Conservation (phyloP, 441 rosid species). For the Gossypium schwendimanii region DNA sequence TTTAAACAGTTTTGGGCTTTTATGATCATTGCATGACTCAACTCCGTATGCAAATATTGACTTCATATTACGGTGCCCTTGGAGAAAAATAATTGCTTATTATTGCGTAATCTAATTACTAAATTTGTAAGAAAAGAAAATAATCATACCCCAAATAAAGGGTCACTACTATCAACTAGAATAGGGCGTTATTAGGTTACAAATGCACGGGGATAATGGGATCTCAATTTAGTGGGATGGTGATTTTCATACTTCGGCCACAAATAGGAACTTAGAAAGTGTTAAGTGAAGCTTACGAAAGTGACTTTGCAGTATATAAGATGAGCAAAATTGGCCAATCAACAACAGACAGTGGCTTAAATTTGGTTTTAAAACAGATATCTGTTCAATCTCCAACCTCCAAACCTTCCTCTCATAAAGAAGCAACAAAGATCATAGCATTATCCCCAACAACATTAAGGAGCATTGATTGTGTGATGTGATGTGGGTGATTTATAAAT, state of each 20-base stretch:
- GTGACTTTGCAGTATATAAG: neutral
- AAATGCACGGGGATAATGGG: neutral
- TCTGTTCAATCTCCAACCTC: neutral
- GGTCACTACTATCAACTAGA: neutral
- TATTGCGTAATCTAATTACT: neutral
- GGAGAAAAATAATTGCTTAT: neutral
- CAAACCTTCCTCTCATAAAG: neutral
- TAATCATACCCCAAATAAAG: neutral
- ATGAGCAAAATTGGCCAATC: neutral
- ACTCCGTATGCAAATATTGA: no score
- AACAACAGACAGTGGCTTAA: neutral
- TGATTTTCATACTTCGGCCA: neutral
- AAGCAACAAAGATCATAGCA: neutral
- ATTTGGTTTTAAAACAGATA: neutral
- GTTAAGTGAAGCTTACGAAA: neutral
- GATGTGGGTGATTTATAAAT: neutral
- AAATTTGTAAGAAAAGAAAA: no score
- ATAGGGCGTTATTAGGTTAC: neutral
- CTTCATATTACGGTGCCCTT: neutral
- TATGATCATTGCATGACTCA: neutral
- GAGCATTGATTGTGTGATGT: neutral
- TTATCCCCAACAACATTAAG: neutral
- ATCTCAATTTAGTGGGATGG: neutral
- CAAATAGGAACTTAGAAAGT: neutral
- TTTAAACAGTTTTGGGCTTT: neutral